Conservation (phyloP, 306 rosid genomes). For the Myrica gale region DNA sequence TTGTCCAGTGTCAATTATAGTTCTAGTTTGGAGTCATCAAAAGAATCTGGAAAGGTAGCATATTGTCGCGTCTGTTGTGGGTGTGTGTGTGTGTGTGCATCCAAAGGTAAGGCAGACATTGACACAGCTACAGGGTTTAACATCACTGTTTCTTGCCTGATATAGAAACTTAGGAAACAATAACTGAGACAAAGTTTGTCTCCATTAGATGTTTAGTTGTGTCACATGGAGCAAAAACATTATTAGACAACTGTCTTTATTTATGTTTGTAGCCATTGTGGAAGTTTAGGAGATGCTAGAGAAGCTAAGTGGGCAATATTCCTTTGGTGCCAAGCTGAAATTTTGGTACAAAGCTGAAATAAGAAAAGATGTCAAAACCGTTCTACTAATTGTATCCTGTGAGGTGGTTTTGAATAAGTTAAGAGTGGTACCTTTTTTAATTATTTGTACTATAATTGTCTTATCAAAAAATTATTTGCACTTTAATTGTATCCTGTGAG, state of each 20-base stretch:
- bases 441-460: not conserved
- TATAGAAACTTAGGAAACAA: not conserved
- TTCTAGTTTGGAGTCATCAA: not conserved
- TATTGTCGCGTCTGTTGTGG: not conserved
- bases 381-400: not conserved
- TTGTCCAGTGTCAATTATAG: not conserved
- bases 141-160: not conserved
- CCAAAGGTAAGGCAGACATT: too few relatives aligned
- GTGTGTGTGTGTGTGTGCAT: not conserved
- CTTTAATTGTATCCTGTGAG: not conserved
- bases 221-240: not conserved
- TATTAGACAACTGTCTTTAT: not conserved
- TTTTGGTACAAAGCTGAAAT: not conserved
- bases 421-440: not conserved
- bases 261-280: not conserved
- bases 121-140: not conserved
- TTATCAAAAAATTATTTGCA: too few relatives aligned
- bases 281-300: not conserved
- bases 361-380: not conserved
- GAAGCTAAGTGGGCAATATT: not conserved
- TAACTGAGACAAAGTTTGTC: not conserved
- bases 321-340: not conserved
- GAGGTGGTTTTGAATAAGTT: not conserved
- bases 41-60: not conserved
- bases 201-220: not conserved